phyloP scores from a whole-genome alignment of 305 asterid genomes.

The Fraxinus baroniana region DNA sequence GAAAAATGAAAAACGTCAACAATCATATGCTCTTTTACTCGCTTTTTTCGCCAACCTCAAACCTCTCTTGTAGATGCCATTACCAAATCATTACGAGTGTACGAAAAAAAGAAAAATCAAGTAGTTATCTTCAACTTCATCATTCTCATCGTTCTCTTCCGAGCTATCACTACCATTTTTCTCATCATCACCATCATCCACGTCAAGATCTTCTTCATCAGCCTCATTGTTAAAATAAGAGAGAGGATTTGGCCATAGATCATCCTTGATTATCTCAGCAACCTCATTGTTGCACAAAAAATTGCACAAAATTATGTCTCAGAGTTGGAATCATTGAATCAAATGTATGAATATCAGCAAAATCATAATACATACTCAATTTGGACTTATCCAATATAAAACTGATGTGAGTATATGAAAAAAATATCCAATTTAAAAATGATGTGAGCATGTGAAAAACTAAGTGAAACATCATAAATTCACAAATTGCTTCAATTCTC shows the following conservation, averaged over 20 bases:
- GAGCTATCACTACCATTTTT: not conserved
- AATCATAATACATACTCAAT: too few species aligned
- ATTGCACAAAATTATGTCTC: too few species aligned
- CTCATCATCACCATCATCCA: not conserved
- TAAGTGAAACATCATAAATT: too few species aligned
- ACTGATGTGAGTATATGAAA: too few species aligned
- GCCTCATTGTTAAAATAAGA: conserved; percentile 15
- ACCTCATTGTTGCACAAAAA: too few species aligned
- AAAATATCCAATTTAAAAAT: too few species aligned
- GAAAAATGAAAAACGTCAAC: not conserved
- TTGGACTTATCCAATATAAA: too few species aligned
- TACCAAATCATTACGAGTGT: too few species aligned
- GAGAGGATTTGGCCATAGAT: conserved; percentile 24
- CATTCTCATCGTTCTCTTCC: not conserved
- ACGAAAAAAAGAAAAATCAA: not conserved
- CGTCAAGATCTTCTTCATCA: conserved; percentile 11
- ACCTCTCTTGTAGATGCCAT: not conserved
- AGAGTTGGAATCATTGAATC: too few species aligned
- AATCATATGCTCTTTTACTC: not conserved
- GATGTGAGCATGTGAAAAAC: too few species aligned
- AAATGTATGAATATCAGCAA: too few species aligned
- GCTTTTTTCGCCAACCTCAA: not conserved
- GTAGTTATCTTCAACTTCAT: not conserved
- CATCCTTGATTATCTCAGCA: conserved; percentile 28
- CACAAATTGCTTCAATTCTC: too few species aligned